phyloP scores from a whole-genome alignment of 345 rosid species.

The Boechera divaricarpa region DNA sequence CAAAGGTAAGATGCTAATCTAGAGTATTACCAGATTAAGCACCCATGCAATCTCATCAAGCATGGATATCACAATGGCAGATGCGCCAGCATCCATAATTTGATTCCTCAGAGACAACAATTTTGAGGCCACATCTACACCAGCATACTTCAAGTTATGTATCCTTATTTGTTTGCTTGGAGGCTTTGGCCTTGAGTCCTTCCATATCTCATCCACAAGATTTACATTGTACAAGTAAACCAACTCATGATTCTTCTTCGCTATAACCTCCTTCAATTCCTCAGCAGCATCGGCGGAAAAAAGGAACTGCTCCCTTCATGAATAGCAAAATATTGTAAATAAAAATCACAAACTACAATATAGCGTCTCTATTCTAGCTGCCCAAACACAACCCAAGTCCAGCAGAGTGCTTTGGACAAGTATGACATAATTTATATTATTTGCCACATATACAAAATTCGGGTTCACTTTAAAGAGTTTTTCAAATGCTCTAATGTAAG shows the following conservation, averaged over 20 bases:
- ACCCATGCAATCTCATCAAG: constrained; percentile 98
- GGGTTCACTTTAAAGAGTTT: neutral
- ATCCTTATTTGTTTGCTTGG: constrained; percentile 77
- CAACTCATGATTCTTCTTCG: constrained; percentile 79
- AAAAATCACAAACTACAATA: constrained; percentile 18
- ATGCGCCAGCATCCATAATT: constrained; percentile 71
- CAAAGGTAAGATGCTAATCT: constrained; percentile 7
- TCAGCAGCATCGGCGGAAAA: constrained; percentile 94
- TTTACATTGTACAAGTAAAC: constrained; percentile 75
- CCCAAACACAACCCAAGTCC: neutral
- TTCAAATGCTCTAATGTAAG: constrained; percentile 1
- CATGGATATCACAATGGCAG: constrained; percentile 85
- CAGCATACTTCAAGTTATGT: constrained; percentile 88
- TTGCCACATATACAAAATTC: neutral
- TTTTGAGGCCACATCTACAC: constrained; percentile 77
- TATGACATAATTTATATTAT: neutral
- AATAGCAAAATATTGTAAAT: constrained; percentile 40
- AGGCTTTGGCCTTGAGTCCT: constrained; percentile 81
- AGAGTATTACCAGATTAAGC: constrained; percentile 77
- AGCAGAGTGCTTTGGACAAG: constrained; percentile 8
- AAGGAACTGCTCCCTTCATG: constrained; percentile 98
- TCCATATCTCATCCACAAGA: constrained; percentile 92
- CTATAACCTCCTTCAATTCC: constrained; percentile 81
- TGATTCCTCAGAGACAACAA: constrained; percentile 69
- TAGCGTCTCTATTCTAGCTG: neutral